Evolutionary conservation across 2,329 filamentous ascomycete genomes (phyloP).

Genomic region (Fusarium gaditjirri): DNA sequence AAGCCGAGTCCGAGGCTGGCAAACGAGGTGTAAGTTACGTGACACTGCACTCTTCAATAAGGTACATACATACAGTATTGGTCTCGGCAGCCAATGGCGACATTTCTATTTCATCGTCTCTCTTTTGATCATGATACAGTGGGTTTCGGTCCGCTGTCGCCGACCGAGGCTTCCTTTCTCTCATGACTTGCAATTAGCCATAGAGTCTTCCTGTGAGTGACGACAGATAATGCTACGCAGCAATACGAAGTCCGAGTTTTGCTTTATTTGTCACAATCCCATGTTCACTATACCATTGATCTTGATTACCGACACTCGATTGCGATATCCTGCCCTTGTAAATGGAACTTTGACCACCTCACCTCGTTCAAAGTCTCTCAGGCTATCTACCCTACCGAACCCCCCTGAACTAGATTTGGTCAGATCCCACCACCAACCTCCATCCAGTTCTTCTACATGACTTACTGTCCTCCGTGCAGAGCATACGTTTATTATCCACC

Average conservation of each 20-base stretch:
- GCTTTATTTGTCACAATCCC: neutral
- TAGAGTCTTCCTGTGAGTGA: conserved; percentile 4
- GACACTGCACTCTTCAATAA: conserved; percentile 7
- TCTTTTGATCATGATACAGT: conserved; percentile 2
- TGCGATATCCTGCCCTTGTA: conserved; percentile 26
- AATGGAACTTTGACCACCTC: conserved; percentile 27
- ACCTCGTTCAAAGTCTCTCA: neutral
- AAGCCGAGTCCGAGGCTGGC: conserved; percentile 13
- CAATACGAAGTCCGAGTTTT: conserved; percentile 1
- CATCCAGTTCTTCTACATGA: conserved; percentile 25
- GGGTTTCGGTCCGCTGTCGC: conserved; percentile 22
- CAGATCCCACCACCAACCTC: conserved; percentile 4
- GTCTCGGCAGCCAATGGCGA: conserved; percentile 24
- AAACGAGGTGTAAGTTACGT: conserved; percentile 29
- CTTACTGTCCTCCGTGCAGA: neutral
- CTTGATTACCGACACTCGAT: conserved; percentile 21
- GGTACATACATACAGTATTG: conserved; percentile 4
- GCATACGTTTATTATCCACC: conserved; percentile 10
- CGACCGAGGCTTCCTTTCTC: conserved; percentile 13
- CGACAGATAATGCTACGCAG: neutral
- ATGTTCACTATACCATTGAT: conserved; percentile 6
- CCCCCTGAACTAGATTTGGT: conserved; percentile 19
- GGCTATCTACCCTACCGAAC: neutral
- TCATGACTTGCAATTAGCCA: conserved; percentile 8
- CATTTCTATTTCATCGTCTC: conserved; percentile 10